Percentiles rank a stretch among this genome's conserved stretches.
Evolutionary conservation across 139 green algal species (phyloP).

Genomic region (Auxenochlorella protothecoides): DNA sequence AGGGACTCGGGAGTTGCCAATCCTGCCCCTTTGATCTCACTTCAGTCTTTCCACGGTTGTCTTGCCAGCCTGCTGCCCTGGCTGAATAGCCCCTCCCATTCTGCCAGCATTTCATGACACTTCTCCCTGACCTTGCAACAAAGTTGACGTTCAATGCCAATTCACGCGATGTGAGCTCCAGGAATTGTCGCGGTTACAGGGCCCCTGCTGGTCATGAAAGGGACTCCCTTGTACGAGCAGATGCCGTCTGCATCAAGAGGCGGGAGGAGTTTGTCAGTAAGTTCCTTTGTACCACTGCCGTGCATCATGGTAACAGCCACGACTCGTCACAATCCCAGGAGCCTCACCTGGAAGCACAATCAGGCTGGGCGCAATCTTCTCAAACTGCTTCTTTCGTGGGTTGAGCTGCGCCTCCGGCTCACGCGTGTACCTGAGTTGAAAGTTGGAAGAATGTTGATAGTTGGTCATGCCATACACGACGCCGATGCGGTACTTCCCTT

Average conservation of each 20-base stretch:
- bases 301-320: too few species aligned
- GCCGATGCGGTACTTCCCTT: too few species aligned
- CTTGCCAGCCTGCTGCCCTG: too few species aligned
- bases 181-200: constrained; percentile 42
- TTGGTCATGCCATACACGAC: too few species aligned
- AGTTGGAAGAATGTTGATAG: too few species aligned
- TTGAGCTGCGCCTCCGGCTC: constrained; percentile 57
- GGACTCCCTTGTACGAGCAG: constrained; percentile 60
- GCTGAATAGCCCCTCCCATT: not conserved
- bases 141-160: not conserved
- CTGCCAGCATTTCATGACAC: not conserved
- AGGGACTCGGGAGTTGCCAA: not conserved
- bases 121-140: not conserved
- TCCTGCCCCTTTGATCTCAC: not conserved
- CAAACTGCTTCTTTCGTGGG: constrained; percentile 87
- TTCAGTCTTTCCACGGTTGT: not conserved
- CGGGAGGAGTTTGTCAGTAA: not conserved
- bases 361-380: constrained; percentile 64
- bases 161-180: constrained; percentile 37
- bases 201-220: constrained; percentile 66
- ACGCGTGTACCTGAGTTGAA: constrained; percentile 26
- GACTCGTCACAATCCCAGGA: not conserved
- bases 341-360: constrained; percentile 45
- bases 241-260: constrained; percentile 33
- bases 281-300: not conserved